Evolutionary conservation across 345 rosid genomes (phyloP), one percentile per base, ranked within the genome.

Genomic region (Barbarea vulgaris): DNA sequence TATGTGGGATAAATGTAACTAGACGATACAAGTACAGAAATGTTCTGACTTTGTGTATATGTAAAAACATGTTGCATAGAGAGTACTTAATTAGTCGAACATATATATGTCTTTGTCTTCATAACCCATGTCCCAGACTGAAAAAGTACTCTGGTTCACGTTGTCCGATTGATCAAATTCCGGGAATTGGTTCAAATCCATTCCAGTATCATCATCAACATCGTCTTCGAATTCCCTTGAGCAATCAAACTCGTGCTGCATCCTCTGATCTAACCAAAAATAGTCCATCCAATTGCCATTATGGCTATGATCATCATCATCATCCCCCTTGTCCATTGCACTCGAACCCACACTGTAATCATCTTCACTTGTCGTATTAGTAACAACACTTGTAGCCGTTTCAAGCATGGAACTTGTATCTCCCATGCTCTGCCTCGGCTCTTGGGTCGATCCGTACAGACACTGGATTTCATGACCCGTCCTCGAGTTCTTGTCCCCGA

Each of bases 401-500:
- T 53, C 62, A 27, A 66, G 73, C 62, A 56, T 46, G 10, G 37
- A 25, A 25, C 51, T 59, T 25, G 8, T 61, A 8, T 56, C 41
- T 63, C 27, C 74, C 27, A 27, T 61, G 44, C 42, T 74, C 31
- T 62, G 47, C 4, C 72, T 76, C 9, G 59, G 48, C 24, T 64
- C 63, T 10, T 72, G 61, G 3, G 55, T 1, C 44, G 78, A 41
- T 27, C 76, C 37, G 54, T 79, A 80, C 1, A 69, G 59, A 62
- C 80, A 69, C n/a, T 42, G 74, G 10, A 78, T 51, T 63, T 84
- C 76, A 12, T 88, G 85, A 28, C 80, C 82, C 12, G 65, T 57
- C 56, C 90, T 81, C n/a, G 85, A 75, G 58, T 71, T 88, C 63
- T 77, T 85, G 59, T 84, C 80, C 6, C 12, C 15, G 21, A 83